These are phyloP conservation scores for Coprinopsis sp. DNA, from an alignment of 768 basidiomycete species.

Conservation along the genomic window DNA sequence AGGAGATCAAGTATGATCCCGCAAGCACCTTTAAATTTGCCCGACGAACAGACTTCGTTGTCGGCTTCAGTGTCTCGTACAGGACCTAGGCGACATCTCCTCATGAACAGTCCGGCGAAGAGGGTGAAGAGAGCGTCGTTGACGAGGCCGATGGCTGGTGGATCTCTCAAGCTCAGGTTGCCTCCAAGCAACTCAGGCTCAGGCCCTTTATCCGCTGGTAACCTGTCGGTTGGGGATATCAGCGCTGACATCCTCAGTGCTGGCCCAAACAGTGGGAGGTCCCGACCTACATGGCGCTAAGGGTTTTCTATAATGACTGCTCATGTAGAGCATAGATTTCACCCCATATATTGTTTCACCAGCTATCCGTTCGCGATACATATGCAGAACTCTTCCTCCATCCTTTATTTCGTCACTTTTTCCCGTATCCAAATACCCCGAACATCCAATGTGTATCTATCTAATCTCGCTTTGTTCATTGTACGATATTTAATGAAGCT, in stretches of 20 bases:
- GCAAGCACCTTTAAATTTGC: constrained; percentile 57
- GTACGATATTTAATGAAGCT: no score
- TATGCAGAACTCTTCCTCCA: no score
- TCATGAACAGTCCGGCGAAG: constrained; percentile 53
- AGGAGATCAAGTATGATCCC: constrained; percentile 80
- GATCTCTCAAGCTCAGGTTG: constrained; percentile 24
- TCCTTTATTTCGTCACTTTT: no score
- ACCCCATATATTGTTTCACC: constrained; percentile 11
- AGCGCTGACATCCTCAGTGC: constrained; percentile 23
- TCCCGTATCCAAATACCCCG: no score
- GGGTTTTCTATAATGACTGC: no score
- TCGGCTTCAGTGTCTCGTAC: no score
- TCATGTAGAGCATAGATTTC: background rate
- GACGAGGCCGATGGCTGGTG: constrained; percentile 34
- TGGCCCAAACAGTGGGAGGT: constrained; percentile 46
- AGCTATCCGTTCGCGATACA: no score
- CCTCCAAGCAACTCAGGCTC: constrained; percentile 17
- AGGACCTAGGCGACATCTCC: constrained; percentile 32
- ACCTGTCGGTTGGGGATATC: constrained; percentile 34
- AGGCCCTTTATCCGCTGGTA: constrained; percentile 22
- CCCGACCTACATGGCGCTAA: constrained; percentile 60
- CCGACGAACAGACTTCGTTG: no score
- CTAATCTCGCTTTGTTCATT: no score
- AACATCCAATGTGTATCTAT: no score
- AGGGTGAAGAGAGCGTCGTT: constrained; percentile 55